phyloP scores from a whole-genome alignment of 495 filamentous ascomycete species.

The Penicillium riverlandense region DNA sequence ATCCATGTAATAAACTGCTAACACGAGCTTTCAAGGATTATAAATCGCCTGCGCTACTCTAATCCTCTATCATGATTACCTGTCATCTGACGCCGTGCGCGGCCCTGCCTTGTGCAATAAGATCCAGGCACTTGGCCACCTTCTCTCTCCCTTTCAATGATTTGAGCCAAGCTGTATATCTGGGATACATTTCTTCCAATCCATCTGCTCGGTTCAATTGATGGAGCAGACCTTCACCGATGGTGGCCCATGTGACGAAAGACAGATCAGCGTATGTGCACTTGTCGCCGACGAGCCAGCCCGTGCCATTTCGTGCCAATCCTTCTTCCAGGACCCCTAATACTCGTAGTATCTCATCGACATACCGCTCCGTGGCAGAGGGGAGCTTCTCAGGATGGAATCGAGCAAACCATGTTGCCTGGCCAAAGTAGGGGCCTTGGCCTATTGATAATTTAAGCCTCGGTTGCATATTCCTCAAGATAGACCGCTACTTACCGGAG shows the following conservation, averaged over 20 bases:
- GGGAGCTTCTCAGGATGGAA: slow-evolving; percentile 40
- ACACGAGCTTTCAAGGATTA: too few species aligned
- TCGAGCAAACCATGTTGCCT: slow-evolving; percentile 29
- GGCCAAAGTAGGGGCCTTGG: slow-evolving; percentile 35
- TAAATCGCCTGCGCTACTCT: too few species aligned
- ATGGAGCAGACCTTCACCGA: neutral
- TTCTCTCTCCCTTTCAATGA: neutral
- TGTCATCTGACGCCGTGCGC: neutral
- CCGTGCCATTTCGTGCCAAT: slow-evolving; percentile 16
- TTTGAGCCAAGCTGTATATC: neutral
- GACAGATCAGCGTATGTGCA: slow-evolving; percentile 39
- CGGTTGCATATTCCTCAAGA: neutral
- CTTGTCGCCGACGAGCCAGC: slow-evolving; percentile 47
- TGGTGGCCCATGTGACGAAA: slow-evolving; percentile 33
- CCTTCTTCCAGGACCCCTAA: slow-evolving; percentile 34
- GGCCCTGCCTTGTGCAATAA: neutral
- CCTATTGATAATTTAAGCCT: slow-evolving; percentile 2
- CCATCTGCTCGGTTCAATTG: neutral
- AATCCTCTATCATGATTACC: too few species aligned
- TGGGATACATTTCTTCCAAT: neutral
- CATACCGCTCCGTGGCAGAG: slow-evolving; percentile 40
- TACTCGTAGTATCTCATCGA: slow-evolving; percentile 39
- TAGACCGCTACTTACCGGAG: slow-evolving; percentile 6
- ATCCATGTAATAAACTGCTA: too few species aligned
- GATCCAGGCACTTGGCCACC: neutral